Evolutionary conservation across 179 eudicot genomes (phyloP).

Genomic region (Silene vulgaris): DNA sequence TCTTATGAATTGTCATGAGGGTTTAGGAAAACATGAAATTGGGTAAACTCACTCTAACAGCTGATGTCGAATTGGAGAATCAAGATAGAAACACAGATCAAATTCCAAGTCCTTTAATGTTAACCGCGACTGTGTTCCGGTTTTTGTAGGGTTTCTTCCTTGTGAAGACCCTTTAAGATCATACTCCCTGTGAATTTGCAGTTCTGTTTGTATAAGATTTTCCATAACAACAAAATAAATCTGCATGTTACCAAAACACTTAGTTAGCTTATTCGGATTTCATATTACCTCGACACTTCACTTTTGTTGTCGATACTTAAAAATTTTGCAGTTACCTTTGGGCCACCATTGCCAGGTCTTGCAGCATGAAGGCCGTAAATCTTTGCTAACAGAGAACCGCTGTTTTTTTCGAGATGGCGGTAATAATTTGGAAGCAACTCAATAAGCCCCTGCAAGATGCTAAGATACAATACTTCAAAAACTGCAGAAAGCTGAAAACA

Average conservation of each 20-base stretch:
- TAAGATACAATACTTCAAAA: neutral
- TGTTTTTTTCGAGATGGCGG: constrained; percentile 30
- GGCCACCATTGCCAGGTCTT: constrained; percentile 42
- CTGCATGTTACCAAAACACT: constrained; percentile 25
- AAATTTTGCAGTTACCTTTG: constrained; percentile 32
- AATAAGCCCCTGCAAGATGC: constrained; percentile 32
- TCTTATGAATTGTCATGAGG: too few relatives aligned
- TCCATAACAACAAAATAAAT: constrained; percentile 57
- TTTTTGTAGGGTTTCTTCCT: constrained; percentile 40
- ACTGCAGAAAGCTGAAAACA: neutral
- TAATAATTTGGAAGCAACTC: constrained; percentile 44
- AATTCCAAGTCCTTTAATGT: constrained; percentile 49
- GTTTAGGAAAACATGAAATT: neutral
- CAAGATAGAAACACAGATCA: constrained; percentile 40
- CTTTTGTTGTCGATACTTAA: neutral
- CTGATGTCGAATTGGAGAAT: constrained; percentile 27
- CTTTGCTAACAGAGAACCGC: constrained; percentile 37
- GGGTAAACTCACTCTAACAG: constrained; percentile 37
- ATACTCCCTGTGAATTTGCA: constrained; percentile 38
- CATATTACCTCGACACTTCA: neutral
- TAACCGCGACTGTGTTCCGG: constrained; percentile 22
- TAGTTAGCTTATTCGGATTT: neutral
- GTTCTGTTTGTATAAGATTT: constrained; percentile 40
- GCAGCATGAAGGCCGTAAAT: constrained; percentile 56
- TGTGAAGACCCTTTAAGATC: constrained; percentile 60